Percentiles rank a stretch among this genome's conserved stretches.
Evolutionary conservation across 2,329 filamentous ascomycete genomes (phyloP).

Genomic region (Fonsecaea erecta): DNA sequence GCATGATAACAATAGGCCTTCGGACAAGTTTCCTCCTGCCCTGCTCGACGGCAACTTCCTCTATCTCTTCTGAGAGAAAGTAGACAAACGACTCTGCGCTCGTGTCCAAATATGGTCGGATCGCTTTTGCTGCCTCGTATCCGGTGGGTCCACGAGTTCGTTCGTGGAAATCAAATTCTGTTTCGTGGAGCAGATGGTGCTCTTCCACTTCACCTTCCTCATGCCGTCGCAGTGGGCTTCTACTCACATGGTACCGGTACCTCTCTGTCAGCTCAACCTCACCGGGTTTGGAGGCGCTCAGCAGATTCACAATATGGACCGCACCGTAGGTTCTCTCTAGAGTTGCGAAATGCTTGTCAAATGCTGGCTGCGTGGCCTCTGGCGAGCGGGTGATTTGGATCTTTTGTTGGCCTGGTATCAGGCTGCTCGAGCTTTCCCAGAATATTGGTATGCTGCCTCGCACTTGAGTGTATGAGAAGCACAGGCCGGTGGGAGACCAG

Average conservation of each 20-base stretch:
- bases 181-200: constrained; percentile 75
- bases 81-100: constrained; percentile 92
- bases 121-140: constrained; percentile 87
- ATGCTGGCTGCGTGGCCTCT: constrained; percentile 90
- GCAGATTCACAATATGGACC: constrained; percentile 88
- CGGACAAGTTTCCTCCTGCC: constrained; percentile 48
- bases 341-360: constrained; percentile 92
- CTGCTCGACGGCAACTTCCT: constrained; percentile 51
- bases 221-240: constrained; percentile 70
- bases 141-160: constrained; percentile 85
- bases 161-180: constrained; percentile 95
- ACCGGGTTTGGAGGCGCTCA: constrained; percentile 86
- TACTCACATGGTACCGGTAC: constrained; percentile 76
- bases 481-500: constrained; percentile 75
- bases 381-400: constrained; percentile 86
- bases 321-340: constrained; percentile 85
- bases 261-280: constrained; percentile 81
- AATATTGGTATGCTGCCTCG: constrained; percentile 94
- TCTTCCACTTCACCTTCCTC: constrained; percentile 57
- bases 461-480: constrained; percentile 93
- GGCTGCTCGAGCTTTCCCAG: constrained; percentile 90
- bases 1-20: constrained; percentile 70
- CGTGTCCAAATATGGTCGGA: constrained; percentile 74
- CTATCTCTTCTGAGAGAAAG: constrained; percentile 76
- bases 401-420: constrained; percentile 91